Base-by-base conservation (phyloP, 2,329 filamentous ascomycete genomes). In the Phaeosphaeriaceae sp. region DNA sequence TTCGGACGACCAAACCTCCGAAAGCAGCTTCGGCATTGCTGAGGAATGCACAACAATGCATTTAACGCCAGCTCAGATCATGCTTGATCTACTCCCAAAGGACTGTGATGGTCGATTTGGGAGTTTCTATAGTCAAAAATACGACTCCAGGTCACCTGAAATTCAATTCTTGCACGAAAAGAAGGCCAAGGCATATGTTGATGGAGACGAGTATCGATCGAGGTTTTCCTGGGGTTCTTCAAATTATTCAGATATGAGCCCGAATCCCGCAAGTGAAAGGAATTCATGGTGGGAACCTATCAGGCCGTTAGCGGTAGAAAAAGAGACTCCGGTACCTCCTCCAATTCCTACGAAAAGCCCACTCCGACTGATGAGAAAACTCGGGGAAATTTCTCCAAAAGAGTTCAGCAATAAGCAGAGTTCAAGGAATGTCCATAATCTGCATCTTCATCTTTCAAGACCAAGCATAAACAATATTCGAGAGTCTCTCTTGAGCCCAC, bases 181-280 rank as follows among this genome's bases (percentile, higher is more conserved):
- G 8, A 41, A 35, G 16, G 8, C 17, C 5, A 29, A 15, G 4
- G 21, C 11, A 13, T 35, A 35, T n/a, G 12, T 9, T 12, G 21
- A 28, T 15, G 29, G 15, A 6, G 9, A n/a, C 12, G 12, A 15
- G 16, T 21, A 29, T 21, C 37, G 17, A 35, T 47, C 44, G 6
- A 28, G 44, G 9, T 47, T 47, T 30, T 47, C 44, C 11, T 47
- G 44, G 44, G 21, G 29, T 13, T 47, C 44, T 12, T 47, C 44
- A 13, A 38, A 35, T 6, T 40, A 47, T 16, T 47, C 44, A 3
- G 37, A 35, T 7, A 21, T 20, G 12, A 21, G 32, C n/a, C 3
- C 13, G 9, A 32, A 41, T 16, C 18, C 29, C 3, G 21, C 13
- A 9, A 28, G 18, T 5, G 37, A 26, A 16, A 11, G 15, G 7